These are phyloP conservation scores for Brettanomyces sp. DNA, from an alignment of 805 yeast species.

Conservation along the genomic window DNA sequence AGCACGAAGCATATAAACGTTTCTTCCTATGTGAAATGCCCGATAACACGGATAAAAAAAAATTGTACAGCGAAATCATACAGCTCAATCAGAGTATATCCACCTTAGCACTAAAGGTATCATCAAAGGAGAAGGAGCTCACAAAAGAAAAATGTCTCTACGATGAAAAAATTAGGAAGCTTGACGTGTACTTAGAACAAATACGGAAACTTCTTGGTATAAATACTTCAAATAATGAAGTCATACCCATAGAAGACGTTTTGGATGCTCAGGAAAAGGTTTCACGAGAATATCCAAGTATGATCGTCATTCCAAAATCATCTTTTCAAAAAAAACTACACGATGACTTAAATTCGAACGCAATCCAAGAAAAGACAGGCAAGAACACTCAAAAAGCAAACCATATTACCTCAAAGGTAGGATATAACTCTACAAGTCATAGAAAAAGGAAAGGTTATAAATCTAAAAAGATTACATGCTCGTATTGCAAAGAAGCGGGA, in stretches of 20 bases:
- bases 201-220: slow-evolving; percentile 9
- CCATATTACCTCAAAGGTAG: background rate
- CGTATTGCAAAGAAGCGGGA: slow-evolving; percentile 25
- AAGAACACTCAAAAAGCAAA: background rate
- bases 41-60: background rate
- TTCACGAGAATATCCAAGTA: slow-evolving; percentile 5
- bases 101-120: slow-evolving; percentile 28
- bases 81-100: slow-evolving; percentile 14
- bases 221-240: background rate
- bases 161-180: slow-evolving; percentile 7
- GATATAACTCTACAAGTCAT: background rate
- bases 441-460: slow-evolving; percentile 3
- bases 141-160: slow-evolving; percentile 21
- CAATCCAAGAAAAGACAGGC: background rate
- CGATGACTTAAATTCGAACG: background rate
- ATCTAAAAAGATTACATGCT: slow-evolving; percentile 23
- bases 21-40: too few relatives aligned
- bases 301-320: slow-evolving; percentile 17
- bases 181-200: slow-evolving; percentile 14
- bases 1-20: too few relatives aligned
- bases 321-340: background rate
- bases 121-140: slow-evolving; percentile 30
- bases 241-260: slow-evolving; percentile 2
- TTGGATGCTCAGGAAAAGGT: background rate
- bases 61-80: slow-evolving; percentile 5